A percentile compares a stretch with the other conserved stretches of the same genome.
phyloP scores from a whole-genome alignment of 768 basidiomycete genomes.

The Xerocomellus intermedius region DNA sequence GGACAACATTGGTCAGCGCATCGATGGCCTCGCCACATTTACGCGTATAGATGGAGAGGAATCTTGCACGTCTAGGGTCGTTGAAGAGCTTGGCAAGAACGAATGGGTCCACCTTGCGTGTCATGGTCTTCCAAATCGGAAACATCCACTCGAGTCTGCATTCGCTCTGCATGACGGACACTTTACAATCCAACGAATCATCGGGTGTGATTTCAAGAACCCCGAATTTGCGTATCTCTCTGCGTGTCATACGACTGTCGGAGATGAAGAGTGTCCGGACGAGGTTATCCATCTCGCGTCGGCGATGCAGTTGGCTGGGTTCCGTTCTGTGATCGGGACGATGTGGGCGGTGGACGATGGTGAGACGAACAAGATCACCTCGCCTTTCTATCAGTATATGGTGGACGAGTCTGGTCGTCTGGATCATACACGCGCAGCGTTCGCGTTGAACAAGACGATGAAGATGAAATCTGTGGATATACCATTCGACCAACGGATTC shows the following conservation, averaged over 20 bases:
- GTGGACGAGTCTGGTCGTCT: too few relatives aligned
- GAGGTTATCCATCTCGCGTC: not conserved
- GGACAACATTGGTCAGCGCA: not conserved
- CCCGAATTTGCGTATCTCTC: not conserved
- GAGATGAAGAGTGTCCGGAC: not conserved
- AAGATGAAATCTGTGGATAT: too few relatives aligned
- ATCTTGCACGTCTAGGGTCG: not conserved
- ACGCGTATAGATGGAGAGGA: too few relatives aligned
- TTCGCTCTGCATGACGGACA: too few relatives aligned
- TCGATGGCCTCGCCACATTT: too few relatives aligned
- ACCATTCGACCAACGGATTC: too few relatives aligned
- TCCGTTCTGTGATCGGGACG: not conserved
- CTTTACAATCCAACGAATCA: not conserved
- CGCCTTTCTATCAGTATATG: too few relatives aligned
- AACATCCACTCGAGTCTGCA: too few relatives aligned
- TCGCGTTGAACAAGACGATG: too few relatives aligned
- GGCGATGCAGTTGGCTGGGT: not conserved
- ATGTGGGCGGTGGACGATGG: too few relatives aligned
- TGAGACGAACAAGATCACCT: too few relatives aligned
- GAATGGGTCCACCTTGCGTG: constrained; percentile 28
- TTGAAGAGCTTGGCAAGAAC: not conserved
- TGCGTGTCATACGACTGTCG: not conserved
- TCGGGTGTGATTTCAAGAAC: not conserved
- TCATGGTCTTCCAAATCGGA: constrained; percentile 7
- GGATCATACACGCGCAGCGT: too few relatives aligned